Conservation (phyloP, 176 grass and related monocot genomes). For the Stipa capillata region DNA sequence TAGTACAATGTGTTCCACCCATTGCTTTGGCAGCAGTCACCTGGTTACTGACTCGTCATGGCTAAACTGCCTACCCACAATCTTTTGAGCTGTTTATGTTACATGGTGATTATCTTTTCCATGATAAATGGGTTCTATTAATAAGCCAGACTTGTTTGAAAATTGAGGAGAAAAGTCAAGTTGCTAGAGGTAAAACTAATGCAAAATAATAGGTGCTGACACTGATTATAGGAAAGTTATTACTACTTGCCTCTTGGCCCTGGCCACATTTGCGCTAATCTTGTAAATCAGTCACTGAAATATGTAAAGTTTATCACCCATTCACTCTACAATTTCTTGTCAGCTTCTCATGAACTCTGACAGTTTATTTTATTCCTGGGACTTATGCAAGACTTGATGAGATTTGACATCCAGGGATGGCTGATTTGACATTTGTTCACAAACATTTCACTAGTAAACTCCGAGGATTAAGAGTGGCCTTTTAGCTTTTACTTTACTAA, state of each 20-base stretch:
- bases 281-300: neutral
- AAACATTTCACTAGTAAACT: neutral
- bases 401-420: neutral
- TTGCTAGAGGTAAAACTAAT: neutral
- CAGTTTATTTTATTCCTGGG: neutral
- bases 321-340: neutral
- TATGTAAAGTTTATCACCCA: neutral
- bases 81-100: neutral
- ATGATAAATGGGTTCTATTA: neutral
- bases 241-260: neutral
- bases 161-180: neutral
- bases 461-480: neutral
- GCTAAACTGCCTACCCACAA: neutral
- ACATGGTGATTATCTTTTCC: too few relatives aligned
- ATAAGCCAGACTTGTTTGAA: too few relatives aligned
- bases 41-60: neutral
- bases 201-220: neutral
- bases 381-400: neutral
- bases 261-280: too few relatives aligned
- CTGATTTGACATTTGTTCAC: too few relatives aligned
- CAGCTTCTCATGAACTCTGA: neutral
- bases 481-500: neutral
- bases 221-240: neutral
- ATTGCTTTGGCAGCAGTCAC: neutral
- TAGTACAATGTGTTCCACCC: neutral